Conservation (phyloP, 495 filamentous ascomycete species). For the Pseudevernia furfuracea region DNA sequence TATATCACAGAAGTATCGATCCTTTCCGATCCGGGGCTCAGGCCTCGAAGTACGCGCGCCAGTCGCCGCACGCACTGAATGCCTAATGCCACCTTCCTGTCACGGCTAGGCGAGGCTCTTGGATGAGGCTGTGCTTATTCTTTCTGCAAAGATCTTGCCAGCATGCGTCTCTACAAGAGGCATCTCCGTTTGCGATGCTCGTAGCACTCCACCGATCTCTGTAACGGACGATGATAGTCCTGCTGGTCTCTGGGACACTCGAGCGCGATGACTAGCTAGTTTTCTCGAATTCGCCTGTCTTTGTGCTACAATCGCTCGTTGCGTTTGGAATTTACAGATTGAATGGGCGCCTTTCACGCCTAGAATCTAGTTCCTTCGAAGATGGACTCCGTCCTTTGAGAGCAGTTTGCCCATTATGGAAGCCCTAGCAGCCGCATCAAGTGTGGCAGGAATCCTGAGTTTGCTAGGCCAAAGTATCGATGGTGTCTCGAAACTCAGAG, state of each 20-base stretch:
- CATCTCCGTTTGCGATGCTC: background rate
- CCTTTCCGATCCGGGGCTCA: no score
- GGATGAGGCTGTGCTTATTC: background rate
- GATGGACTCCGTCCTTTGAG: background rate
- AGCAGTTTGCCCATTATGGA: constrained; percentile 6
- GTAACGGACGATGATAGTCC: background rate
- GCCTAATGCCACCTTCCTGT: background rate
- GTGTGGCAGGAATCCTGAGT: constrained; percentile 17
- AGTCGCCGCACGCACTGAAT: no score
- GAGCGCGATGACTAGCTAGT: background rate
- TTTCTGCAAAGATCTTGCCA: background rate
- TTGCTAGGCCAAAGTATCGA: constrained; percentile 15
- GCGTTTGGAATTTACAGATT: background rate
- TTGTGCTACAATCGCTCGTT: background rate
- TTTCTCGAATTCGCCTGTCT: background rate
- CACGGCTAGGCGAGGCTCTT: background rate
- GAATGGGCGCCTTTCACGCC: background rate
- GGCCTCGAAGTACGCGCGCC: no score
- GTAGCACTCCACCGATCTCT: background rate
- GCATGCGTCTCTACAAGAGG: background rate
- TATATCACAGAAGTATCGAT: no score
- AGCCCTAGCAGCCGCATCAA: constrained; percentile 14
- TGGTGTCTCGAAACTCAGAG: constrained; percentile 10
- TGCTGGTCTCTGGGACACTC: no score
- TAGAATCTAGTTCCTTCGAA: background rate